Base-by-base conservation (phyloP, 2,329 filamentous ascomycete species). In the Penicillium griseofulvum region DNA sequence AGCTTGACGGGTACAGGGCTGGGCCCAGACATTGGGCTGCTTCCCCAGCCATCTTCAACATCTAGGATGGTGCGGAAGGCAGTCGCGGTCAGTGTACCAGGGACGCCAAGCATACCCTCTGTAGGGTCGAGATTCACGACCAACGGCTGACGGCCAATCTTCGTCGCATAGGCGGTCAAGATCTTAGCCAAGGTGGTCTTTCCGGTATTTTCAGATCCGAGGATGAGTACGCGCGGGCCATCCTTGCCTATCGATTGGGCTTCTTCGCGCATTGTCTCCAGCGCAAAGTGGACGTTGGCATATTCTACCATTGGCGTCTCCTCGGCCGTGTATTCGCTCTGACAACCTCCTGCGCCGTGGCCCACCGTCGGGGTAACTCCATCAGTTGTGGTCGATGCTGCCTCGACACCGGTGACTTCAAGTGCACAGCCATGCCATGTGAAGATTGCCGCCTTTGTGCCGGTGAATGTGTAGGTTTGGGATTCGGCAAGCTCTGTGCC, bases 401-500 rank as follows among this genome's bases (percentile, higher is more conserved):
- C 78, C 48, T 81, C 81, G 11, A 78, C 76, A 2, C 87, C 87
- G 41, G 81, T 84, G 56, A 97, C 81, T 73, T 97, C 90, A 57
- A 99, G 78, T 50, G 86, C 86, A 75, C 91, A 97, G 65, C 94
- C 93, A 68, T 93, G 86, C 88, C 91, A 96, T 48, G 92, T 96
- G 73, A 90, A 90, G 67, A 99, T 88, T 58, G 93, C 92, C 55
- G 89, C 89, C 77, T 95, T 95, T 63, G 83, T 84, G 53, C 90
- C 89, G 43, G 83, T 82, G 74, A 99, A 93, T 31, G 81, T 87
- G 77, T 97, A 97, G 10, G 84, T 81, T 49, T 88, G 88, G 54
- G 88, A 88, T 10, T 84, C 82, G 11, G 91, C 91, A 41, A 99
- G 87, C 76, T 99, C 94, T 52, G 93, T 92, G 70, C 94, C 94